Evolutionary conservation across 2,329 filamentous ascomycete species (phyloP).

Genomic region (Aciculosporium take): DNA sequence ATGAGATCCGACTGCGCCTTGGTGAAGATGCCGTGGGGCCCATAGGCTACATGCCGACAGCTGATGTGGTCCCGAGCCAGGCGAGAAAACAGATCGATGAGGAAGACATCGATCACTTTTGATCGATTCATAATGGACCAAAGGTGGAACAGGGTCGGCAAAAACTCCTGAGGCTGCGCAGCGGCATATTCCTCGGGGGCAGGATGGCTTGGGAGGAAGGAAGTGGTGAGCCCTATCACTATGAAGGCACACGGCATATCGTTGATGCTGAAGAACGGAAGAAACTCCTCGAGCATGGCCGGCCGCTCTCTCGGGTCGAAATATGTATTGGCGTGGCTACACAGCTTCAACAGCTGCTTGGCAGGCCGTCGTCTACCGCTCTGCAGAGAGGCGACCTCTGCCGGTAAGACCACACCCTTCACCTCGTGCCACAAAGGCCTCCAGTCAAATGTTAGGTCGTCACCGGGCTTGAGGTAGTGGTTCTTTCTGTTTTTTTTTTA

Average conservation of each 20-base stretch:
- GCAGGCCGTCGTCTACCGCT: constrained; percentile 38
- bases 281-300: constrained; percentile 64
- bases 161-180: constrained; percentile 74
- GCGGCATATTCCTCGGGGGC: constrained; percentile 56
- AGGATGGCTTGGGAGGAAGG: constrained; percentile 74
- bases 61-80: constrained; percentile 71
- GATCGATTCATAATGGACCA: constrained; percentile 91
- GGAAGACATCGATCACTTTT: constrained; percentile 70
- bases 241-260: constrained; percentile 87
- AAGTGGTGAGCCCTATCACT: constrained; percentile 74
- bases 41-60: constrained; percentile 63
- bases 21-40: constrained; percentile 80
- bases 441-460: constrained; percentile 89
- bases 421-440: constrained; percentile 82
- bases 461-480: constrained; percentile 82
- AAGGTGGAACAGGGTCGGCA: constrained; percentile 90
- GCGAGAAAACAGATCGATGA: constrained; percentile 80
- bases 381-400: constrained; percentile 59
- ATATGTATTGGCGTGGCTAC: constrained; percentile 79
- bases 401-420: constrained; percentile 77
- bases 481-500: constrained; percentile 75
- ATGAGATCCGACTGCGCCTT: constrained; percentile 82
- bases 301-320: constrained; percentile 81
- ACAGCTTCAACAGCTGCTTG: constrained; percentile 69
- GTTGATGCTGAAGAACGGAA: constrained; percentile 84